These are phyloP conservation scores for Ogataea dorogensis DNA, from an alignment of 805 yeast genomes.

Conservation along the genomic window DNA sequence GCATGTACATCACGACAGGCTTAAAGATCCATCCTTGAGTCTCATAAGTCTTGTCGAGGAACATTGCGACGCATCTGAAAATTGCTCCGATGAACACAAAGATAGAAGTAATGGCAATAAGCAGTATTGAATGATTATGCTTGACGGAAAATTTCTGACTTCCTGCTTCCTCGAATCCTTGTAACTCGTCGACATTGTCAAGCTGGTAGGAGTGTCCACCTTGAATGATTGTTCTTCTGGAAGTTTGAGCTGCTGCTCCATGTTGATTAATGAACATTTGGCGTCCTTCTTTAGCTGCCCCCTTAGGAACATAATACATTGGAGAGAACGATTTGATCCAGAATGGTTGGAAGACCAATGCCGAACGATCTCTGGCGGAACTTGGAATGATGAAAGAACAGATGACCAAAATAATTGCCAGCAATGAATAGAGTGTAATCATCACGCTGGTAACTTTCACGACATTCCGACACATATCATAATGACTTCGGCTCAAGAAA, in stretches of 20 bases:
- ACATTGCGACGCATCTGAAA: slow-evolving; percentile 48
- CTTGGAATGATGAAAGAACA: slow-evolving; percentile 57
- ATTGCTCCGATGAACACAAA: slow-evolving; percentile 50
- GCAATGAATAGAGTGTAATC: slow-evolving; percentile 49
- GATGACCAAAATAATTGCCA: slow-evolving; percentile 48
- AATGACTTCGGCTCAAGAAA: slow-evolving; percentile 45
- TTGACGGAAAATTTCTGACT: slow-evolving; percentile 32
- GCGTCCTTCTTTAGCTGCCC: slow-evolving; percentile 41
- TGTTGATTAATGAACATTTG: slow-evolving; percentile 21
- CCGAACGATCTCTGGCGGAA: slow-evolving; percentile 45
- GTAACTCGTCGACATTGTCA: slow-evolving; percentile 19
- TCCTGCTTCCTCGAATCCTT: slow-evolving; percentile 23
- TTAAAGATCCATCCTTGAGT: slow-evolving; percentile 44
- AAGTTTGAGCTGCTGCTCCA: slow-evolving; percentile 17
- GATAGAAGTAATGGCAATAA: slow-evolving; percentile 46
- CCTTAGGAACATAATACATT: slow-evolving; percentile 55
- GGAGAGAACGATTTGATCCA: slow-evolving; percentile 70
- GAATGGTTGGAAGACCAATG: slow-evolving; percentile 66
- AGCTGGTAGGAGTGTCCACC: slow-evolving; percentile 21
- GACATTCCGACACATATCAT: slow-evolving; percentile 52
- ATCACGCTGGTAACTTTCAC: slow-evolving; percentile 50
- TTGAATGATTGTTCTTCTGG: slow-evolving; percentile 31
- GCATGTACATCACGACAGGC: slow-evolving; percentile 61
- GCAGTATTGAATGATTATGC: slow-evolving; percentile 51
- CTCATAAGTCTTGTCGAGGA: slow-evolving; percentile 33